Evolutionary conservation across 331 rosid species (phyloP).

Genomic region (Pyracantha coccinea): DNA sequence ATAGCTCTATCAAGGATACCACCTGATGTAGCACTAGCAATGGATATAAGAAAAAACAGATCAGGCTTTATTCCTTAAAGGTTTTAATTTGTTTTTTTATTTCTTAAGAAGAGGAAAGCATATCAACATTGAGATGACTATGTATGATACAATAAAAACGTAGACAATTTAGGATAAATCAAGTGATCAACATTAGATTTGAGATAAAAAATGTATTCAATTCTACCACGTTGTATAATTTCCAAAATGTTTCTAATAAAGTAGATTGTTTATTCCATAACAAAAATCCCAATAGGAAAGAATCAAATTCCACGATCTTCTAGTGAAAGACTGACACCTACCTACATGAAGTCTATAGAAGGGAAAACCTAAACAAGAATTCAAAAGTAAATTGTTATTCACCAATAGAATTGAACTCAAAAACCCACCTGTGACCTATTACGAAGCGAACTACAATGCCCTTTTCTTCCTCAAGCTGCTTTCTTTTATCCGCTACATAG

Average conservation of each 20-base stretch:
- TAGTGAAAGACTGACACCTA: neutral
- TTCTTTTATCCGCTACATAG: conserved; percentile 35
- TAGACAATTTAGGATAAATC: neutral
- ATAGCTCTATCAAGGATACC: conserved; percentile 56
- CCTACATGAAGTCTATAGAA: neutral
- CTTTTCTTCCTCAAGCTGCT: conserved; percentile 52
- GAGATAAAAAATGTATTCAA: neutral
- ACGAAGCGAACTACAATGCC: conserved; percentile 51
- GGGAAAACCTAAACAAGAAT: neutral
- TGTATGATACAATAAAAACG: no score
- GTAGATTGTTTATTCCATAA: neutral
- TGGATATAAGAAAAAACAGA: neutral
- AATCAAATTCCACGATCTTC: neutral
- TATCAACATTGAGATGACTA: neutral
- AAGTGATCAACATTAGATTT: neutral
- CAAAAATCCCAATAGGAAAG: neutral
- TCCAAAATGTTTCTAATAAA: neutral
- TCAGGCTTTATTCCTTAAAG: neutral
- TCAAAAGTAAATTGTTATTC: neutral
- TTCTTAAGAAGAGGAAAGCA: neutral
- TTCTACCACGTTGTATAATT: neutral
- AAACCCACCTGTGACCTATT: conserved; percentile 49
- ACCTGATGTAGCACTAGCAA: conserved; percentile 48
- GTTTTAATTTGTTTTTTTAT: neutral
- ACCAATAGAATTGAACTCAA: conserved; percentile 1